Base-by-base conservation (phyloP, 2,329 filamentous ascomycete genomes). In the Beauveria rudraprayagi region DNA sequence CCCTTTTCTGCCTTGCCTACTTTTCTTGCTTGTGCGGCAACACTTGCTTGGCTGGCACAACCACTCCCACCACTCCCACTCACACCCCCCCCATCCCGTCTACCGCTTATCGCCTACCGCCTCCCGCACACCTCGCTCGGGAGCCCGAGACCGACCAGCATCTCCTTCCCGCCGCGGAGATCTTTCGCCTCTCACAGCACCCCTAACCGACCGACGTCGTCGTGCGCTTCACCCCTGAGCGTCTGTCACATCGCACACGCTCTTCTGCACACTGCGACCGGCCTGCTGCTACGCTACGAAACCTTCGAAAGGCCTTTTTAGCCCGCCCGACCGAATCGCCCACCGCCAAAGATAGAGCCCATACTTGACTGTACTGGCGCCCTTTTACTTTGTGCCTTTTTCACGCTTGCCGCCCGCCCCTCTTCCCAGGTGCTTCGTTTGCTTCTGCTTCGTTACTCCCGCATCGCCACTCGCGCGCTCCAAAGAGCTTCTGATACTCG, bases 391-490 rank as follows among this genome's bases (percentile, higher is more conserved):
- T 37, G 14, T 46, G 37, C 41, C 50, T 16, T n/a, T 43, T 58
- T 11, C 37, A 56, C 28, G 26, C 19, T 28, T 19, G 41, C 57
- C 40, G 48, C 48, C 57, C 48, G 48, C 41, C 57, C 40, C 57
- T 60, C 48, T 54, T 16, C 40, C 48, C 28, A 37, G 41, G 41
- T 43, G n/a, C 41, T 46, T 4, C 40, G 8, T 41, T 30, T 24
- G 17, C 34, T 40, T 58, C 48, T 53, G 57, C 34, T 40, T 47
- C 28, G 47, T 30, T 44, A 22, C 47, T 52, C 56, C 41, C 47
- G n/a, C 57, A 54, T 54, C 50, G 46, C 48, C 24, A 34, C 40
- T 60, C n/a, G 50, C 57, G 53, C 28, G 41, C 41, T 60, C 19
- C 3, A 28, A 19, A 22, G 34, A 51, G 47, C 47, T 5, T 50